Percentiles rank a stretch among this genome's conserved stretches.
Evolutionary conservation across 805 yeast species (phyloP).

Genomic region (Candida glaebosa): DNA sequence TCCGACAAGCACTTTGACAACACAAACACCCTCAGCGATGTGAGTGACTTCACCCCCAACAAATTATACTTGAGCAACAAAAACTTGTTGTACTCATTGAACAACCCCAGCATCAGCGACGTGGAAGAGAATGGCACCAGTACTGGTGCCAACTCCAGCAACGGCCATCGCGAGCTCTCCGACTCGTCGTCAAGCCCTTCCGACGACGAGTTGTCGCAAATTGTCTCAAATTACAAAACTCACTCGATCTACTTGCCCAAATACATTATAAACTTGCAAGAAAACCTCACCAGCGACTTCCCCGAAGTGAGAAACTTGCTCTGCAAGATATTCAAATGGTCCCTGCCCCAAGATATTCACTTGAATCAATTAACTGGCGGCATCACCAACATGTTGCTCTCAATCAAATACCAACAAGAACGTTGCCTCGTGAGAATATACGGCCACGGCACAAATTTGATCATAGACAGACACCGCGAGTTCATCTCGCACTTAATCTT

Average conservation of each 20-base stretch:
- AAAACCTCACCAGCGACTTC: constrained; percentile 29
- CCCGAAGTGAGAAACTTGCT: constrained; percentile 38
- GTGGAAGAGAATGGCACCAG: constrained; percentile 19
- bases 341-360: constrained; percentile 20
- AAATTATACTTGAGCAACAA: constrained; percentile 18
- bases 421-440: constrained; percentile 63
- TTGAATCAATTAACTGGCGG: constrained; percentile 56
- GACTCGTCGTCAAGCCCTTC: constrained; percentile 2
- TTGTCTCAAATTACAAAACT: constrained; percentile 30
- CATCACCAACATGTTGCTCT: constrained; percentile 57
- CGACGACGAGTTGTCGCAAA: constrained; percentile 7
- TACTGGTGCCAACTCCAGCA: background rate
- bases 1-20: constrained; percentile 6
- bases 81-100: constrained; percentile 32
- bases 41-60: constrained; percentile 11
- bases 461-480: constrained; percentile 72
- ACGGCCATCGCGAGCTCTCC: constrained; percentile 1
- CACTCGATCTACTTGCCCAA: constrained; percentile 51
- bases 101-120: constrained; percentile 34
- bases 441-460: constrained; percentile 68
- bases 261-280: constrained; percentile 35
- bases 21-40: constrained; percentile 6
- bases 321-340: constrained; percentile 41
- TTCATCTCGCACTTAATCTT: constrained; percentile 66
- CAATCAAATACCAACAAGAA: constrained; percentile 38